Evolutionary conservation across 352 stramenopile genomes (phyloP), one percentile per base, ranked within the genome.

Genomic region (Phytophthora sp.): DNA sequence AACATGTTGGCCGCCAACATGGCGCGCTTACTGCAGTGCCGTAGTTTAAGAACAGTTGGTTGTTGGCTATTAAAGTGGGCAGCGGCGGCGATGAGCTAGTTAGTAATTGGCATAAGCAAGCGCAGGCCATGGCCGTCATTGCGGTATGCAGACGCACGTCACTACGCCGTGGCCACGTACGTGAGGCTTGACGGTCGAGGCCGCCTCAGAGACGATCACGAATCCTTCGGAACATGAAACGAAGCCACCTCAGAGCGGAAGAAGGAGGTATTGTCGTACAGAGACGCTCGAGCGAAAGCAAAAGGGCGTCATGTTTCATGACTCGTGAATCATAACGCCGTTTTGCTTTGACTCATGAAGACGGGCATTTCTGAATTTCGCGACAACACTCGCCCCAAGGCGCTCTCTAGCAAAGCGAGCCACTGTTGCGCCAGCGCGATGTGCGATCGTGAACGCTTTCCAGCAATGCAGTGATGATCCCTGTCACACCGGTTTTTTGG

Each of bases 381-480:
- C 42, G 39, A 33, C 44, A 27, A 36, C 27, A 41, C 27, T 18
- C 7, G 49, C 30, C 27, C 13, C 30, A 39, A 15, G 35, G 41
- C 38, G 55, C 62, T 70, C 63, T 66, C 63, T 70, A 56, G 63
- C 56, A 66, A 69, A 38, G 54, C 30, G 45, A 51, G 54, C 62
- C 55, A 70, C 55, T 54, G 27, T 60, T 51, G 30, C 58, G 58
- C 58, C 49, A 66, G 57, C 35, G 27, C 51, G 42, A 31, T 7
- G 62, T 65, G 18, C 18, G 23, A 53, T 69, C 29, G 61, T 63
- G 9, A 38, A 24, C 26, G 50, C 20, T 50, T 56, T 49, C 35
- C 21, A 50, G 29, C 58, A 27, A 47, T 45, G 31, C 23, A 45
- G 46, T 12, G 15, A n/a, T n/a, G n/a, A 49, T 49, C 12, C 35